Base-by-base conservation (phyloP, 2,329 filamentous ascomycete genomes). In the Cladosporium austrohemisphaericum region DNA sequence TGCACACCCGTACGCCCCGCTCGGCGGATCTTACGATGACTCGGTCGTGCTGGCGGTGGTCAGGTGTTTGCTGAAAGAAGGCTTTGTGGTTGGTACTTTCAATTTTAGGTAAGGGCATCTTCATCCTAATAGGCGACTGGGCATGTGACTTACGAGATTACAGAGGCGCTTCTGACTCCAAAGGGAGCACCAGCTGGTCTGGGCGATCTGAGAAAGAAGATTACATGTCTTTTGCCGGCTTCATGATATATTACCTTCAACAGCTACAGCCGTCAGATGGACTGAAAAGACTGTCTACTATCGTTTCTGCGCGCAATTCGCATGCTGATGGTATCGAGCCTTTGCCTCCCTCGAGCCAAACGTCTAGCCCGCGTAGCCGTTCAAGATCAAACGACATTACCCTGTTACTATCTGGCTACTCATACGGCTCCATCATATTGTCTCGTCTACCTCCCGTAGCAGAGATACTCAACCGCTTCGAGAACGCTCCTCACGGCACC, bases 21-120 rank as follows among this genome's bases (percentile, higher is more conserved):
- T 97, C 44, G 93, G 93, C 4, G 93, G 92, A 4, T 83, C 75
- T 66, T 93, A 83, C 63, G 88, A 97, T 64, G 91, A 97, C 64
- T 78, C 80, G 0, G 76, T 95, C 0, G 85, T 97, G 1, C 75
- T 80, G n/a, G 73, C 81, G 7, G 70, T 86, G 2, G 81, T 79
- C 1, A 71, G 73, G 2, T 69, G 84, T 51, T 73, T 95, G 37
- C 66, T 95, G n/a, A 72, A 76, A 4, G 70, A 76, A 45, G 88
- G 87, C 1, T 94, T 81, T 60, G 65, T 95, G 1, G 85, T 96
- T 2, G 84, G 79, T 6, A 95, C 89, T 0, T 96, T 97, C 68
- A 96, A 97, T 63, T 96, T 97, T 65, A 80, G 91, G 86, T 91
- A 72, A 45, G 68, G 55, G n/a, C 16, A 29, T 40, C 8, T 32